phyloP scores from a whole-genome alignment of 768 basidiomycete species.

The Mycena polygramma region DNA sequence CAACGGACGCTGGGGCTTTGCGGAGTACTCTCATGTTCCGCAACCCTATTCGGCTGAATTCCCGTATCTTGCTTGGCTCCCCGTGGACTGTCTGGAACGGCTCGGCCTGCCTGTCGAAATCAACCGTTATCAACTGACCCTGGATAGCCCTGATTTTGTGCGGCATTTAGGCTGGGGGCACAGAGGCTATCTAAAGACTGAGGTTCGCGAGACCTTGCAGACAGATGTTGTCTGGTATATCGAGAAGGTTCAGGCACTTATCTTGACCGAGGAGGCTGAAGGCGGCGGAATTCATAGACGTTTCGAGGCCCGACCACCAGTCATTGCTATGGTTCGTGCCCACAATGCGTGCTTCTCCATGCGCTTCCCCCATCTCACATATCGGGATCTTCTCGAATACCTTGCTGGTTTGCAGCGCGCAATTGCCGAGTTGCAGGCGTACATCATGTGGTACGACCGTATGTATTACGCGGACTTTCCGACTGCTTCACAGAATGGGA shows the following conservation, averaged over 20 bases:
- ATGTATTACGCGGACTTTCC: neutral
- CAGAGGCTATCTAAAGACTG: neutral
- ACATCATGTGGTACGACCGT: slow-evolving; percentile 14
- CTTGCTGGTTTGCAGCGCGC: slow-evolving; percentile 5
- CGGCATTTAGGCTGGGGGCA: slow-evolving; percentile 2
- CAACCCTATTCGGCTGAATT: neutral
- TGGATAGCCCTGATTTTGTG: no score
- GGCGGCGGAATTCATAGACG: no score
- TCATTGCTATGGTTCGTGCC: slow-evolving; percentile 13
- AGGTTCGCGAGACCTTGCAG: neutral
- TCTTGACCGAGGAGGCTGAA: neutral
- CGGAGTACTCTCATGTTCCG: slow-evolving; percentile 6
- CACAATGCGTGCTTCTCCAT: slow-evolving; percentile 11
- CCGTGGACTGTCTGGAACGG: no score
- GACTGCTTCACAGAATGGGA: neutral
- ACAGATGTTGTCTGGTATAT: slow-evolving; percentile 10
- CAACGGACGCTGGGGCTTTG: slow-evolving; percentile 4
- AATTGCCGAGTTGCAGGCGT: slow-evolving; percentile 8
- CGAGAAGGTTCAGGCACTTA: neutral
- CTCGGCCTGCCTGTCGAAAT: no score
- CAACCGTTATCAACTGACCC: no score
- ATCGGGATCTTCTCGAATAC: slow-evolving; percentile 22
- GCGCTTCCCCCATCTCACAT: slow-evolving; percentile 8
- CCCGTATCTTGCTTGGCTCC: no score
- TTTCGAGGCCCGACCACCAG: neutral